These are phyloP conservation scores for Thalassiosira livingstoniorum DNA, from an alignment of 352 stramenopile species.

Conservation along the genomic window DNA sequence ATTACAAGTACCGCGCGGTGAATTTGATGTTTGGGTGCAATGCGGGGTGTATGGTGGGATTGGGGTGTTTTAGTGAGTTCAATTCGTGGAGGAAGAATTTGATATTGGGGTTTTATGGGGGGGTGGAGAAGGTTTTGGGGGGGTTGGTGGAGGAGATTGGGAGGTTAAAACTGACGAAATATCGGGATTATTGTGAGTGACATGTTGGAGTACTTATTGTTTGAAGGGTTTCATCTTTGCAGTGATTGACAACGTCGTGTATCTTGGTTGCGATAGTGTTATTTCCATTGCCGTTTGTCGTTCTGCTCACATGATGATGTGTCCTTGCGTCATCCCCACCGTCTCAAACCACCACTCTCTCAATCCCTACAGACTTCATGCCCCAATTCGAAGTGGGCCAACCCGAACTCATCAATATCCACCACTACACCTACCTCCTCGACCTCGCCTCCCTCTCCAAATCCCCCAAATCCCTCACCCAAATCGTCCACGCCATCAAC, in stretches of 20 bases:
- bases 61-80: conserved; percentile 65
- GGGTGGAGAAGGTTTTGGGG: conserved; percentile 46
- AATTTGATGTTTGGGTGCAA: conserved; percentile 77
- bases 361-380: conserved; percentile 71
- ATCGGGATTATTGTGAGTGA: conserved; percentile 72
- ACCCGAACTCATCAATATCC: conserved; percentile 68
- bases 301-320: too few species aligned
- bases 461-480: conserved; percentile 34
- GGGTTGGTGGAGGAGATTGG: conserved; percentile 48
- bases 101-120: conserved; percentile 61
- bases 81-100: conserved; percentile 75
- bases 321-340: too few species aligned
- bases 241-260: too few species aligned
- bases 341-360: too few species aligned
- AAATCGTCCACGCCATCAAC: conserved; percentile 64
- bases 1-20: conserved; percentile 72
- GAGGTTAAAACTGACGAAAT: conserved; percentile 47
- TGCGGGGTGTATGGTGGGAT: conserved; percentile 56
- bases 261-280: too few species aligned
- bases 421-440: conserved; percentile 72
- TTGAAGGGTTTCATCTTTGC: too few species aligned
- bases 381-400: conserved; percentile 73
- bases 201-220: too few species aligned
- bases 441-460: conserved; percentile 67
- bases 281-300: too few species aligned